Evolutionary conservation across 2,329 filamentous ascomycete genomes (phyloP).

Genomic region (Zymoseptoria crescenta): DNA sequence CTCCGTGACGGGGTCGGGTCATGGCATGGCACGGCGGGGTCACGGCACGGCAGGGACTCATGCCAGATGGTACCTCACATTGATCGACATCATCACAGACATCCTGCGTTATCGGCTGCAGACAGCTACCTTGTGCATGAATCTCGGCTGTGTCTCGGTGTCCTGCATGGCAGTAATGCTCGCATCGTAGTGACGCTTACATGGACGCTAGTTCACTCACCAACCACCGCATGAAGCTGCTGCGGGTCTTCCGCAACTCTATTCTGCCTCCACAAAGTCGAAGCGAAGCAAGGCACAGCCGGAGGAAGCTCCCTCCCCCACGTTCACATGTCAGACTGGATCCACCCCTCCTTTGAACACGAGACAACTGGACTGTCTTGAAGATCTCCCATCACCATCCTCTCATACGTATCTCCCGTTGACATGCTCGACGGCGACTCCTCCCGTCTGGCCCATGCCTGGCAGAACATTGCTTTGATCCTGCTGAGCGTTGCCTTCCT

Average conservation of each 20-base stretch:
- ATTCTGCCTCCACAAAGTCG: neutral
- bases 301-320: neutral
- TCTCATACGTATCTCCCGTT: neutral
- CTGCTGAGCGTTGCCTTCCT: constrained; percentile 38
- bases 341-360: neutral
- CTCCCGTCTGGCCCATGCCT: constrained; percentile 33
- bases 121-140: too few species aligned
- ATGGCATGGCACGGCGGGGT: neutral
- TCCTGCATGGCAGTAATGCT: too few species aligned
- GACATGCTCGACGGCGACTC: constrained; percentile 31
- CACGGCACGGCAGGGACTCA: neutral
- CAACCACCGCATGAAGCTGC: neutral
- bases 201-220: neutral
- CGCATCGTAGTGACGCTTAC: neutral
- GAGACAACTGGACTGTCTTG: neutral
- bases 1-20: neutral
- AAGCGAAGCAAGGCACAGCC: neutral
- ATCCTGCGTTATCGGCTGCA: too few species aligned
- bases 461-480: constrained; percentile 44
- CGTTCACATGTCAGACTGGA: neutral
- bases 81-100: too few species aligned
- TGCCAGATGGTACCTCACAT: neutral
- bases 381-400: neutral
- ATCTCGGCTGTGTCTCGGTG: too few species aligned
- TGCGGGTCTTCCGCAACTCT: neutral